Base-by-base conservation (phyloP, 2,329 filamentous ascomycete species). In the Dothideomycetidae sp. region DNA sequence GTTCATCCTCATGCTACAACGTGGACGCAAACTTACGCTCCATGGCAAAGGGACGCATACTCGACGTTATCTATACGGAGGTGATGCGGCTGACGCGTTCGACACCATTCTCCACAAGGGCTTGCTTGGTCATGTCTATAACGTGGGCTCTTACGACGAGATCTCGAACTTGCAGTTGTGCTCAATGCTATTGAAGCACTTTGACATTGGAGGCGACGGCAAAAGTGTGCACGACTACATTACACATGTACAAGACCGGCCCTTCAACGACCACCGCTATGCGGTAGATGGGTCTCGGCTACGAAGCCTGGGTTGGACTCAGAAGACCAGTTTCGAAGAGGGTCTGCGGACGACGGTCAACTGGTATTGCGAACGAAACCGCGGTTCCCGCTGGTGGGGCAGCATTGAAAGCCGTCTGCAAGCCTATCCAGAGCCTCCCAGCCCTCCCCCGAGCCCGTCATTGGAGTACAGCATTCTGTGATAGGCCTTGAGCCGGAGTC, bases 21-120 rank as follows among this genome's bases (percentile, higher is more conserved):
- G 78, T 12, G 61, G 66, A 18, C 67, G 72, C 42, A 77, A 78
- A 9, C 70, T 85, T 0, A 72, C 81, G 9, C 66, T 88, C 10
- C 82, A 88, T 53, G 82, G 82, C 17, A 74, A 84, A 47, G 82
- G 82, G 18, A 75, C 70, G 21, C 78, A 80, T 10, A 81, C 78
- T 0, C 70, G 82, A 18, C 68, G 80, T 39, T 90, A 86, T 53
- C 68, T 90, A 5, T 88, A 77, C 49, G 82, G 79, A 2, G 77
- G 75, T 5, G 82, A 90, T 53, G 81, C 81, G 2, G 78, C 78
- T 3, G 80, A 88, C 51, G 82, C 81, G 2, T 80, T 88, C 50
- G 81, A 90, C 59, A 84, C 80, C 1, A 84, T 90, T 50, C 67
- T 90, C 15, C 82, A 90, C 66, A 76, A 74, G 49, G 82, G 82